Evolutionary conservation across 257 asterid species (phyloP).

Genomic region (Knoxia roxburghii): DNA sequence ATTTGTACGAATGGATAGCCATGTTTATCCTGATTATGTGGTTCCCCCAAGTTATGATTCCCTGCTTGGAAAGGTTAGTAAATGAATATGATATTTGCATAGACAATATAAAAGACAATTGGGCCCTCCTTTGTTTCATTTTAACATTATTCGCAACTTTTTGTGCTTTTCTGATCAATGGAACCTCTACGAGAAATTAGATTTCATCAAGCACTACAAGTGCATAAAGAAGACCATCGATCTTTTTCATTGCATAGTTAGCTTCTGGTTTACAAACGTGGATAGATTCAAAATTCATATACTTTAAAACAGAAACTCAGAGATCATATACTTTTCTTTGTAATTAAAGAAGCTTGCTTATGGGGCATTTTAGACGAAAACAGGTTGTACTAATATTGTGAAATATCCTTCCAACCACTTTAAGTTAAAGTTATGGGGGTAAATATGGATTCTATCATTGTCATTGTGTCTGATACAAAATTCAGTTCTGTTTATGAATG

Average conservation of each 20-base stretch:
- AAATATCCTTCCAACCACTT: neutral
- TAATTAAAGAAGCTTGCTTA: neutral
- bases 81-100: neutral
- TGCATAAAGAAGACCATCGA: neutral
- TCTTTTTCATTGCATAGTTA: neutral
- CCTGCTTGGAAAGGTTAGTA: slow-evolving; percentile 84
- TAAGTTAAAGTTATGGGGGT: neutral
- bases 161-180: neutral
- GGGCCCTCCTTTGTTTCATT: neutral
- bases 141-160: neutral
- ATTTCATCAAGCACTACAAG: neutral
- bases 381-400: neutral
- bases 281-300: too few species aligned
- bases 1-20: slow-evolving; percentile 98
- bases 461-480: too few species aligned
- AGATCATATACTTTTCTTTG: too few species aligned
- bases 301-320: neutral
- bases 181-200: neutral
- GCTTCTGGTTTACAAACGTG: neutral
- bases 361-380: neutral
- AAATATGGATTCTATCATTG: too few species aligned
- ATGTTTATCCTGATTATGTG: slow-evolving; percentile 92
- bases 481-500: neutral
- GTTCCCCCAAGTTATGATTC: slow-evolving; percentile 99
- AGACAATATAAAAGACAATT: neutral